These are phyloP conservation scores for Candida maltosa DNA, from an alignment of 805 yeast species.

Conservation along the genomic window DNA sequence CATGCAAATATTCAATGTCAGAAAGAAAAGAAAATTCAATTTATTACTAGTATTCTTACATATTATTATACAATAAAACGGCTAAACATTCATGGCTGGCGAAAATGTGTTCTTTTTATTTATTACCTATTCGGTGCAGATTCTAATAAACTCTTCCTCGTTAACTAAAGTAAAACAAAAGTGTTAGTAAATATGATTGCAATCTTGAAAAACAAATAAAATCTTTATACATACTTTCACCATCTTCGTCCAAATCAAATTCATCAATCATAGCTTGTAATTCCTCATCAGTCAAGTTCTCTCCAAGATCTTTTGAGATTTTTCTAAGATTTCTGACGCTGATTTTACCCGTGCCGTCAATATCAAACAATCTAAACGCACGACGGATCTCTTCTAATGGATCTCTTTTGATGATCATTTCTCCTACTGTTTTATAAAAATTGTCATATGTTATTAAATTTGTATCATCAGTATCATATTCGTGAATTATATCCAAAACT, in stretches of 20 bases:
- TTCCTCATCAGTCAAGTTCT: constrained; percentile 87
- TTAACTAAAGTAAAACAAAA: constrained; percentile 40
- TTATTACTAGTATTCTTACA: too few relatives aligned
- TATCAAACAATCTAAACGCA: constrained; percentile 87
- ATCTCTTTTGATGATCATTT: constrained; percentile 79
- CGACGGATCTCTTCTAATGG: constrained; percentile 89
- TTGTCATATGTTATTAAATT: constrained; percentile 75
- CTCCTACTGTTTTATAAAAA: constrained; percentile 78
- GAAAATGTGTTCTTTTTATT: not conserved
- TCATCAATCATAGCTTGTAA: constrained; percentile 96
- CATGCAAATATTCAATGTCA: too few relatives aligned
- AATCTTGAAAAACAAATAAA: not conserved
- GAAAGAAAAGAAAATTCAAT: too few relatives aligned
- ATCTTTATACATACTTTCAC: constrained; percentile 57
- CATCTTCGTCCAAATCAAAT: constrained; percentile 94
- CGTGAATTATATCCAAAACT: constrained; percentile 71
- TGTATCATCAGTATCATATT: constrained; percentile 75
- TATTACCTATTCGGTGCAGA: constrained; percentile 62
- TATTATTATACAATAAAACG: too few relatives aligned
- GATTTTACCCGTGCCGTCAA: constrained; percentile 83
- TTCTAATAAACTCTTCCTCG: constrained; percentile 86
- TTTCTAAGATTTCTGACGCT: constrained; percentile 77
- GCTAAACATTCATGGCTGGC: not conserved
- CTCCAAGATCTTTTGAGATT: constrained; percentile 91
- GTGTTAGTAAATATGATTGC: constrained; percentile 23